Percentiles rank a stretch among this genome's conserved stretches.
phyloP scores from a whole-genome alignment of 1,139 yeast genomes.

The Yamadazyma atmosphaerica region DNA sequence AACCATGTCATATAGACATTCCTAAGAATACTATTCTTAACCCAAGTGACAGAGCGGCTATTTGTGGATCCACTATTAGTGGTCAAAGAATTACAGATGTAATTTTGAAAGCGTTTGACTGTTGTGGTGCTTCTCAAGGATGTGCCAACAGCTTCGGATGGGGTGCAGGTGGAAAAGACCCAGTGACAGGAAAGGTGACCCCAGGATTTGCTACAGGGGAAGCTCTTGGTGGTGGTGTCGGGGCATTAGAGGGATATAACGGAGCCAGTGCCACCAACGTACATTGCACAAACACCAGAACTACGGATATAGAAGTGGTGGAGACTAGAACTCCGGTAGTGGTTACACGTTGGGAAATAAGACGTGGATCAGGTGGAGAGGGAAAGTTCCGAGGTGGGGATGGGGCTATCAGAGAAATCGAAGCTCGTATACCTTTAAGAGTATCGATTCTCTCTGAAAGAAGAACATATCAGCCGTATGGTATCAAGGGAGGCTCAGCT shows the following conservation, averaged over 20 bases:
- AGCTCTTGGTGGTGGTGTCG: conserved; percentile 16
- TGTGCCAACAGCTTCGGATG: conserved; percentile 10
- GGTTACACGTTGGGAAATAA: conserved; percentile 26
- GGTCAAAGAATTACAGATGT: conserved; percentile 44
- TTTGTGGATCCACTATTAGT: conserved; percentile 47
- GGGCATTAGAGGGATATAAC: conserved; percentile 22
- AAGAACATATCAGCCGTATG: no score
- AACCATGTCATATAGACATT: conserved; percentile 34
- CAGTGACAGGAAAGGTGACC: conserved; percentile 14
- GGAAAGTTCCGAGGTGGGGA: conserved; percentile 39
- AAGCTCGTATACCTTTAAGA: no score
- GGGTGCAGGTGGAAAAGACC: conserved; percentile 14
- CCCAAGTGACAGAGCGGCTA: conserved; percentile 43
- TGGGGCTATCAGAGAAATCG: conserved; percentile 21
- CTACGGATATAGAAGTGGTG: conserved; percentile 40
- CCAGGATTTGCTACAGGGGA: conserved; percentile 17
- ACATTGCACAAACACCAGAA: conserved; percentile 45
- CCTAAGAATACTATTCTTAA: conserved; percentile 35
- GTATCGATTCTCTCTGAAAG: no score
- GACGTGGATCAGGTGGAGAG: conserved; percentile 33
- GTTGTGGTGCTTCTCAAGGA: conserved; percentile 9
- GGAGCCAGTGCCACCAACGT: conserved; percentile 45
- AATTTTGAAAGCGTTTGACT: conserved; percentile 9
- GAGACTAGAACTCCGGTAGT: conserved; percentile 37
- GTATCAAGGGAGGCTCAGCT: no score